These are phyloP conservation scores for Hortaea werneckii DNA, from an alignment of 2,329 filamentous ascomycete genomes.

Conservation along the genomic window DNA sequence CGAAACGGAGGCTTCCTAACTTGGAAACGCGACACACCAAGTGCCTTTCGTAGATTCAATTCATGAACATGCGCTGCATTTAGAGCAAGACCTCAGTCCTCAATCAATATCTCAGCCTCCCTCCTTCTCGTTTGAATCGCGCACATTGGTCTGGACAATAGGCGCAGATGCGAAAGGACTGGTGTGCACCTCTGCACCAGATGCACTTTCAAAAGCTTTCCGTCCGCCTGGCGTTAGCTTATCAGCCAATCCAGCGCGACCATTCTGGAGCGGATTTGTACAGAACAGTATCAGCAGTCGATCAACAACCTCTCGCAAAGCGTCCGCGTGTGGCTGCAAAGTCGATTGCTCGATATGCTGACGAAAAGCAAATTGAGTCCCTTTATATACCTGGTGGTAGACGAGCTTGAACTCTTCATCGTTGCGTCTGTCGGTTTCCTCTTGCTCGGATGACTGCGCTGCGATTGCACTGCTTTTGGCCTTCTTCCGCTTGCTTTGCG, in stretches of 20 bases:
- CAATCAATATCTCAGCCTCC: too few relatives aligned
- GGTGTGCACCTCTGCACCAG: background rate
- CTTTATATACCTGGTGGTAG: slow-evolving; percentile 43
- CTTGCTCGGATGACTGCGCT: slow-evolving; percentile 10
- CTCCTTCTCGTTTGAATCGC: too few relatives aligned
- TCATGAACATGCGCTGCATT: too few relatives aligned
- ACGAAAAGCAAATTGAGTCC: slow-evolving; percentile 38
- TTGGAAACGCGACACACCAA: too few relatives aligned
- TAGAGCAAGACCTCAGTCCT: too few relatives aligned
- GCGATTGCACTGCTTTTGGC: slow-evolving; percentile 12
- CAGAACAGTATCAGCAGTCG: slow-evolving; percentile 37
- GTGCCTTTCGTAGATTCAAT: too few relatives aligned
- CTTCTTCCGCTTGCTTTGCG: slow-evolving; percentile 30
- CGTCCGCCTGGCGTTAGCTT: slow-evolving; percentile 22
- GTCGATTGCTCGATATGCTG: slow-evolving; percentile 28
- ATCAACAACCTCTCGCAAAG: slow-evolving; percentile 39
- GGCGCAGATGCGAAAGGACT: background rate
- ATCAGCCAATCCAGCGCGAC: slow-evolving; percentile 5
- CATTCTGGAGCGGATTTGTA: slow-evolving; percentile 30
- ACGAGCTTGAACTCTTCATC: slow-evolving; percentile 44
- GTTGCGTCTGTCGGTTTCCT: slow-evolving; percentile 19
- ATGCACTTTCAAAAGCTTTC: slow-evolving; percentile 13
- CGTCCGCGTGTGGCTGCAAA: slow-evolving; percentile 31
- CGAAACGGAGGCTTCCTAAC: background rate
- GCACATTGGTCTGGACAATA: background rate